Evolutionary conservation across 2,329 filamentous ascomycete species (phyloP), one percentile per base, ranked within the genome.

Genomic region (Claviceps arundinis): DNA sequence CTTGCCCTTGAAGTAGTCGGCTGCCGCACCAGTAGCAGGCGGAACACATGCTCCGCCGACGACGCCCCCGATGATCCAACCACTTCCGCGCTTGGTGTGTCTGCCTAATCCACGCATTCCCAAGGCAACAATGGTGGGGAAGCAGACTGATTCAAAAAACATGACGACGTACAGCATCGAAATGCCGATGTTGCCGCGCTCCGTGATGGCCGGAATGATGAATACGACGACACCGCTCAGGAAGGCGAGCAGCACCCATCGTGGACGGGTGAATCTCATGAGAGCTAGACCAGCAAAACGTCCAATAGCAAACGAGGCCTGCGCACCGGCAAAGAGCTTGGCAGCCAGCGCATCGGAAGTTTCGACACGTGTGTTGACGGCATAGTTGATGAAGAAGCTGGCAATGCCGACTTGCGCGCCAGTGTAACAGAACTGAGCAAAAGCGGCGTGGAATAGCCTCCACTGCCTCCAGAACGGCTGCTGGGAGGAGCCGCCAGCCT

Each of bases 141-240:
- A 91, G 65, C 83, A 85, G 61, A 88, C 85, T 4, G 79, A 84
- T 67, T 88, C 87, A 66, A 90, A 90, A 71, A 90, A 89, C 24
- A 89, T 73, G 6, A 83, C 80, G 9, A 86, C 56, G 65, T 81
- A 86, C 34, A 89, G 75, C 73, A 88, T 81, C 5, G 73, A 70
- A 55, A 81, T 68, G 45, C 75, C 76, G 0, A 64, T 65, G 56
- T 73, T 70, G n/a, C 68, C 72, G 11, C 65, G 58, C 53, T 72
- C 65, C 0, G 73, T 73, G 57, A 76, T 74, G 40, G 75, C 62
- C 1, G 75, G 72, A 13, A 65, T 68, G 40, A 73, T 63, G 68
- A 89, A 89, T 56, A 86, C 64, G 62, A 88, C 78, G 59, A 80
- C 81, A 58, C 73, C 64, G 1, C 74, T 75, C 56, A 89, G 68